A percentile compares a stretch with the other conserved stretches of the same genome.
Evolutionary conservation across 371 early-diverging fungal species (phyloP).

Genomic region (Rhizopus arrhizus): DNA sequence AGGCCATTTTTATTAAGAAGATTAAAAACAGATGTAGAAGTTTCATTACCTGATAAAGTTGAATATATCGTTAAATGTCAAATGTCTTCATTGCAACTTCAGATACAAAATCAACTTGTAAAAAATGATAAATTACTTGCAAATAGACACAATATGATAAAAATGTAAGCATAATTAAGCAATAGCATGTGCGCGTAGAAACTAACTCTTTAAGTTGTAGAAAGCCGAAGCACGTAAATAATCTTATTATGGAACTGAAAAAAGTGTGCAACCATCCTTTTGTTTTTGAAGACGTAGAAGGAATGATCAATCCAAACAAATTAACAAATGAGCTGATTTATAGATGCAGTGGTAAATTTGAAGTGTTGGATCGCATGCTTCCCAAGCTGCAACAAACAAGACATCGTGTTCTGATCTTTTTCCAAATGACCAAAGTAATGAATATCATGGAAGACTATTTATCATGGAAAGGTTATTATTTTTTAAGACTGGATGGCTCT

Average conservation of each 20-base stretch:
- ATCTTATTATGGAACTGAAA: slow-evolving; percentile 98
- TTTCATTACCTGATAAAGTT: slow-evolving; percentile 97
- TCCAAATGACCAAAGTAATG: slow-evolving; percentile 99
- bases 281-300: slow-evolving; percentile 96
- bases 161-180: not conserved
- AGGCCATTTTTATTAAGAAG: slow-evolving; percentile 98
- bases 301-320: slow-evolving; percentile 68
- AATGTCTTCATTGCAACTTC: slow-evolving; percentile 83
- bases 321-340: slow-evolving; percentile 63
- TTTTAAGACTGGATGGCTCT: slow-evolving; percentile 95
- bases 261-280: slow-evolving; percentile 99
- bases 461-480: slow-evolving; percentile 73
- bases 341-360: slow-evolving; percentile 96
- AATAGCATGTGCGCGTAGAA: slow-evolving; percentile 28
- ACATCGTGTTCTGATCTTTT: slow-evolving; percentile 96
- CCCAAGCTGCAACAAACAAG: slow-evolving; percentile 86
- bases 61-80: slow-evolving; percentile 96
- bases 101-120: slow-evolving; percentile 79
- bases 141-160: not conserved
- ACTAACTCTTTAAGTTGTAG: slow-evolving; percentile 57
- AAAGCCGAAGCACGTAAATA: slow-evolving; percentile 76
- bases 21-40: slow-evolving; percentile 99
- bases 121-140: slow-evolving; percentile 63
- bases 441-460: slow-evolving; percentile 97
- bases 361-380: slow-evolving; percentile 95